Evolutionary conservation across 169 alveolate species (phyloP).

Genomic region (Eimeria maxima): DNA sequence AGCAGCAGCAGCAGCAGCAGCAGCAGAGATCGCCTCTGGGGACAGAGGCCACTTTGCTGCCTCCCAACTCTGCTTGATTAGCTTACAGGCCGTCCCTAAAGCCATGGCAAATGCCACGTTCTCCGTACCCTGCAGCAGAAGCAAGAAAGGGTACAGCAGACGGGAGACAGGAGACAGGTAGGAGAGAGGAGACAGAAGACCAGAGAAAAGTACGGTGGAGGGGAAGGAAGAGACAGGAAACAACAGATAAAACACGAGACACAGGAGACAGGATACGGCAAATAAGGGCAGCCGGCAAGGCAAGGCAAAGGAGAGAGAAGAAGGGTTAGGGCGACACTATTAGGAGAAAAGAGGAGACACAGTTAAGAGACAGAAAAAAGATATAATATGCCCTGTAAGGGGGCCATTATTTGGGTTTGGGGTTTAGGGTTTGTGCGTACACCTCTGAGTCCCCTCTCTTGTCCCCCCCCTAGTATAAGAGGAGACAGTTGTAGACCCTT

Average conservation of each 20-base stretch:
- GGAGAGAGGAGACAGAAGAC: neutral
- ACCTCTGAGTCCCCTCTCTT: constrained; percentile 72
- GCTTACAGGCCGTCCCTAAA: constrained; percentile 69
- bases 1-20: constrained; percentile 17
- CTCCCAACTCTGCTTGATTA: constrained; percentile 38
- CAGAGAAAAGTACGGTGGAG: neutral
- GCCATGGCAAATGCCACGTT: constrained; percentile 78
- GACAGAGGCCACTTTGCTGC: neutral
- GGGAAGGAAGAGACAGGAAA: neutral
- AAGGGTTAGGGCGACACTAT: no score
- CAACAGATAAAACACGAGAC: neutral
- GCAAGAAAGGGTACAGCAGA: neutral
- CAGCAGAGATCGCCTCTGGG: neutral
- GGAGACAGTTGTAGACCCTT: constrained; percentile 20
- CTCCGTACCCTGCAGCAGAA: constrained; percentile 76
- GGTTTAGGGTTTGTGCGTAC: constrained; percentile 9
- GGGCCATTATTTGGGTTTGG: no score
- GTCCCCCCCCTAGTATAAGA: constrained; percentile 79
- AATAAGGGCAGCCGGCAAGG: no score
- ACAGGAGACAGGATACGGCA: neutral
- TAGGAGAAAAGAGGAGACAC: no score
- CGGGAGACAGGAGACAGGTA: neutral
- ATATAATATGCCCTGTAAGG: no score
- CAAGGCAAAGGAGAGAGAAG: no score
- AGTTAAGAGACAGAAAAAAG: no score